phyloP scores from a whole-genome alignment of 225 moss, liverwort and hornwort species.

The Pleurozium schreberi region DNA sequence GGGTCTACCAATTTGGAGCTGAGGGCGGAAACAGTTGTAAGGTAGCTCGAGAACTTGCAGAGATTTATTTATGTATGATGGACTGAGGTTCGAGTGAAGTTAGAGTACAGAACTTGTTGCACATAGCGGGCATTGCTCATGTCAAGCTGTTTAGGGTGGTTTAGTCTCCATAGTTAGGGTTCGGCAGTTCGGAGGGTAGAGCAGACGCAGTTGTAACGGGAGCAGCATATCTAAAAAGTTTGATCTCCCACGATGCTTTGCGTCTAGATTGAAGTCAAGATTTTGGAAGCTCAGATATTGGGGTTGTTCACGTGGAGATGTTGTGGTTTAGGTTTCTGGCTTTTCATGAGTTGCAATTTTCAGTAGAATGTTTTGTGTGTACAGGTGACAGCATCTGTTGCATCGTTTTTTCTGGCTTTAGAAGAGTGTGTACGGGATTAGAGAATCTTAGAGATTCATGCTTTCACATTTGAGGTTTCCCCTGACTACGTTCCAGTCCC shows the following conservation, averaged over 20 bases:
- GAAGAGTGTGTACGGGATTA: too few relatives aligned
- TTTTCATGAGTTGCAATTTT: too few relatives aligned
- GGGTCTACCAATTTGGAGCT: neutral
- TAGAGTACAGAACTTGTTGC: neutral
- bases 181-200: neutral
- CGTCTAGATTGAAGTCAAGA: neutral
- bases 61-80: neutral
- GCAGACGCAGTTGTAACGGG: neutral
- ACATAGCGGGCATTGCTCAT: neutral
- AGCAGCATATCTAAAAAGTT: neutral
- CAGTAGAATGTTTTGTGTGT: too few relatives aligned
- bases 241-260: neutral
- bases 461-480: too few relatives aligned
- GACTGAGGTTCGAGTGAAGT: neutral
- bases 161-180: neutral
- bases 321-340: too few relatives aligned
- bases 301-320: too few relatives aligned
- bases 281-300: too few relatives aligned
- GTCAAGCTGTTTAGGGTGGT: neutral
- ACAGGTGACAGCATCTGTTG: too few relatives aligned
- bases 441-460: too few relatives aligned
- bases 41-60: neutral
- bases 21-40: neutral
- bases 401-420: too few relatives aligned
- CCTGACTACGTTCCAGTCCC: too few relatives aligned